Evolutionary conservation across 768 basidiomycete species (phyloP).

Genomic region (Russula emetica): DNA sequence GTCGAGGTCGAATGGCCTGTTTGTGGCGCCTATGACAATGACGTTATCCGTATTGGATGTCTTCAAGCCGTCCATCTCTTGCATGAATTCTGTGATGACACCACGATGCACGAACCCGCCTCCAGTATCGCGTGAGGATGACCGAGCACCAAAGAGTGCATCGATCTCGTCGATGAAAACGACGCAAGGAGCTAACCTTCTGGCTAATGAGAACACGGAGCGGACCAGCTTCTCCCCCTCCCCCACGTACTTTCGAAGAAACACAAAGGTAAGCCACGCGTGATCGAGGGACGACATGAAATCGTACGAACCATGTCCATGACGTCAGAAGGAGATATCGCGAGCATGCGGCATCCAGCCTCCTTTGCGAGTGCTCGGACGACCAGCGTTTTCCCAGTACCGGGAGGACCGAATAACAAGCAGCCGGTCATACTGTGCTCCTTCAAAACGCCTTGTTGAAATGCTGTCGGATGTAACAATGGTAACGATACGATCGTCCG

Average conservation of each 20-base stretch:
- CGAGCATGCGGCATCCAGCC: constrained; percentile 90
- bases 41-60: constrained; percentile 74
- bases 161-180: constrained; percentile 95
- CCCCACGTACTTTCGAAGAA: constrained; percentile 62
- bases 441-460: constrained; percentile 83
- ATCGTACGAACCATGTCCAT: constrained; percentile 79
- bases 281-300: constrained; percentile 1
- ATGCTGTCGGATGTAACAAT: constrained; percentile 79
- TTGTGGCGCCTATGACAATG: constrained; percentile 92
- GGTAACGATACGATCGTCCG: constrained; percentile 89
- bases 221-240: constrained; percentile 89
- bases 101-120: constrained; percentile 81
- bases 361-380: constrained; percentile 90
- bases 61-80: constrained; percentile 93
- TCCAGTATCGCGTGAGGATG: constrained; percentile 69
- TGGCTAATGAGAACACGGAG: constrained; percentile 83
- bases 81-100: constrained; percentile 90
- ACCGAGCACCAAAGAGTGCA: constrained; percentile 83
- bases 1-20: constrained; percentile 84
- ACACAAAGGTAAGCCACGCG: constrained; percentile 4
- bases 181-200: constrained; percentile 83
- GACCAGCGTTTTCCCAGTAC: constrained; percentile 86
- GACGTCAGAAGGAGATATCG: constrained; percentile 86
- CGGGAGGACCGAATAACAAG: constrained; percentile 88
- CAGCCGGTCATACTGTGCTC: constrained; percentile 90